These are phyloP conservation scores for Cryoendolithus antarcticus DNA, from an alignment of 2,329 filamentous ascomycete species.

Conservation along the genomic window DNA sequence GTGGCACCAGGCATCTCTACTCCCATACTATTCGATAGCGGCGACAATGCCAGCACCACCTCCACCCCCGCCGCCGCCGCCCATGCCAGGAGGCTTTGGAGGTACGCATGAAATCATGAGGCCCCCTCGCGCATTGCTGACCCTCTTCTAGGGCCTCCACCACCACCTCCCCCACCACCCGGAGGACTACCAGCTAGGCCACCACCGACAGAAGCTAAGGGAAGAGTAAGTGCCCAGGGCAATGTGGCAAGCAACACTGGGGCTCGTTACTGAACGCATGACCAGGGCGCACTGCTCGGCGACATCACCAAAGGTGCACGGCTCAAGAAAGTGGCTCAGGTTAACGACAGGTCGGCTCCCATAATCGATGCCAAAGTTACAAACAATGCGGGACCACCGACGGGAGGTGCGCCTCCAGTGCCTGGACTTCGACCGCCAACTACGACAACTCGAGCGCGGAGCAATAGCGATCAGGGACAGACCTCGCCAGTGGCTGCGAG, in stretches of 20 bases:
- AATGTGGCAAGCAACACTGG: no score
- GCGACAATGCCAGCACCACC: constrained; percentile 26
- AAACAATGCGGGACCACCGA: constrained; percentile 40
- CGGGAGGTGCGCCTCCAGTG: constrained; percentile 71
- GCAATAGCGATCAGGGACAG: constrained; percentile 63
- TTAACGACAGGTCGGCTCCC: constrained; percentile 87
- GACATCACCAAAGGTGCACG: constrained; percentile 74
- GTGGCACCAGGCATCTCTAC: no score
- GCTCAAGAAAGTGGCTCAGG: constrained; percentile 68
- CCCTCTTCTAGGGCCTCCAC: constrained; percentile 36
- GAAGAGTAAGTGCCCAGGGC: constrained; percentile 44
- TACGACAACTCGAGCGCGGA: constrained; percentile 56
- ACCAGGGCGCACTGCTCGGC: constrained; percentile 68
- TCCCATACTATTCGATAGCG: no score
- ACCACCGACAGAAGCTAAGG: constrained; percentile 41
- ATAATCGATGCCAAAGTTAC: constrained; percentile 46
- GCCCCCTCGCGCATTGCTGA: constrained; percentile 1
- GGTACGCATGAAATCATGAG: constrained; percentile 19
- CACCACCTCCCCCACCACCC: constrained; percentile 52
- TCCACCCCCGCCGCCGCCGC: constrained; percentile 55
- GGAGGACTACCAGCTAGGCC: constrained; percentile 44
- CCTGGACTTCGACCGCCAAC: constrained; percentile 60
- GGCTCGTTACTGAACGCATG: not conserved
- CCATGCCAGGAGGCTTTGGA: constrained; percentile 43
- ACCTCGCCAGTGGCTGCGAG: constrained; percentile 34